Evolutionary conservation across 108 stramenopile genomes (phyloP).

Genomic region (Nitzschia palea): DNA sequence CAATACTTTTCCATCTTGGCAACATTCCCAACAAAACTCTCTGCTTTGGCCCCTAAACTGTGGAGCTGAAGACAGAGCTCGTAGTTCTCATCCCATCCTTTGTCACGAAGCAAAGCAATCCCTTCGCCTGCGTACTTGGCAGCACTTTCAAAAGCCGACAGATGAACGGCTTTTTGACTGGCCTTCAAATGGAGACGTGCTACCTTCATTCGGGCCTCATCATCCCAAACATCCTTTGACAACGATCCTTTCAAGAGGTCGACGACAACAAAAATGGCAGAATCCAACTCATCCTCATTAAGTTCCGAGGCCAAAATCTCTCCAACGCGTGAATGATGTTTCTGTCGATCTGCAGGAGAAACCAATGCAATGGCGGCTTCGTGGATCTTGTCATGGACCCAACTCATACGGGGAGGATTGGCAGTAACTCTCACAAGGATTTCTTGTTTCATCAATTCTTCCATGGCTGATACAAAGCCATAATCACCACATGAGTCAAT

Average conservation of each 20-base stretch:
- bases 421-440: background rate
- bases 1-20: conserved; percentile 9
- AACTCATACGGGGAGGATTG: background rate
- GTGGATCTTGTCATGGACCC: conserved; percentile 34
- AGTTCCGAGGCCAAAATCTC: conserved; percentile 5
- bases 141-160: conserved; percentile 31
- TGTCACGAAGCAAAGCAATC: conserved; percentile 4
- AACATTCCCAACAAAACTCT: conserved; percentile 21
- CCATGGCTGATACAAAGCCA: background rate
- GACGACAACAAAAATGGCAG: conserved; percentile 16
- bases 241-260: conserved; percentile 9
- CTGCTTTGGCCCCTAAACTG: conserved; percentile 18
- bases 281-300: conserved; percentile 6
- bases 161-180: conserved; percentile 7
- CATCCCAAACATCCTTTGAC: background rate
- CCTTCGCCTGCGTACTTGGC: conserved; percentile 19
- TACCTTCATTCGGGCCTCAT: background rate
- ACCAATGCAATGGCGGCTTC: conserved; percentile 25
- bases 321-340: background rate
- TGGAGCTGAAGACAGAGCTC: conserved; percentile 22
- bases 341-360: background rate
- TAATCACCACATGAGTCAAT: background rate
- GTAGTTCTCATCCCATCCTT: conserved; percentile 6
- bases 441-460: background rate
- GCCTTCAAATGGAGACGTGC: conserved; percentile 32